A percentile compares a stretch with the other conserved stretches of the same genome.
These are phyloP conservation scores for Tympanopsis confertula DNA, from an alignment of 2,329 filamentous ascomycete species.

Conservation along the genomic window DNA sequence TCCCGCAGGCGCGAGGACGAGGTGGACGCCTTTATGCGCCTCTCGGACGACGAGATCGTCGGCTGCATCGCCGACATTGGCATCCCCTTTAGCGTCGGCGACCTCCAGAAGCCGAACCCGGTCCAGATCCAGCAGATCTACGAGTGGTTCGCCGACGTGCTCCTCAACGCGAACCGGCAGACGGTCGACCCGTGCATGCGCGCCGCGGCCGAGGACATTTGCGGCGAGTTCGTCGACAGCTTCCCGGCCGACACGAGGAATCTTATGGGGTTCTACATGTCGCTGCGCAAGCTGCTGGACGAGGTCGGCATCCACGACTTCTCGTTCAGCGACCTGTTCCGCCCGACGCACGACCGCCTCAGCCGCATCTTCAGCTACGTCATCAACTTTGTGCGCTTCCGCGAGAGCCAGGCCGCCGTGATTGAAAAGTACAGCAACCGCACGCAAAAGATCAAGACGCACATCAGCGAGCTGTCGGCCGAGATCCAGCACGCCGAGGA, in stretches of 20 bases:
- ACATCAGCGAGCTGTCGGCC: conserved; percentile 74
- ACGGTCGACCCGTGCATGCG: conserved; percentile 92
- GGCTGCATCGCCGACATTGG: conserved; percentile 96
- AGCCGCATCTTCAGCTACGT: conserved; percentile 95
- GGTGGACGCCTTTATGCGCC: neutral
- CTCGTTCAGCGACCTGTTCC: conserved; percentile 81
- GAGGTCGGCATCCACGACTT: conserved; percentile 92
- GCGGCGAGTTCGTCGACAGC: conserved; percentile 71
- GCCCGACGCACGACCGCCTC: conserved; percentile 78
- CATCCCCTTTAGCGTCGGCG: conserved; percentile 72
- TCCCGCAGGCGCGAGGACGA: neutral
- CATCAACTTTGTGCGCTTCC: conserved; percentile 97
- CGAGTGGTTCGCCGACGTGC: conserved; percentile 89
- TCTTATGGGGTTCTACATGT: conserved; percentile 89
- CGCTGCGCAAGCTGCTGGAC: conserved; percentile 64
- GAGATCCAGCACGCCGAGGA: conserved; percentile 82
- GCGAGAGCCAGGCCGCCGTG: conserved; percentile 77
- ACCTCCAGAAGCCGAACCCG: conserved; percentile 87
- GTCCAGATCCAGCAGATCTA: conserved; percentile 94
- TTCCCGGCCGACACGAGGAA: conserved; percentile 79
- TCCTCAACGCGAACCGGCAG: conserved; percentile 87
- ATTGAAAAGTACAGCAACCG: conserved; percentile 94
- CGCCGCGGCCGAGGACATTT: conserved; percentile 78
- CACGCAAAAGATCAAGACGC: conserved; percentile 70
- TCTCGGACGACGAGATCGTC: conserved; percentile 68